Conservation (phyloP, 2,329 filamentous ascomycete species). For the Monilinia fructicola region DNA sequence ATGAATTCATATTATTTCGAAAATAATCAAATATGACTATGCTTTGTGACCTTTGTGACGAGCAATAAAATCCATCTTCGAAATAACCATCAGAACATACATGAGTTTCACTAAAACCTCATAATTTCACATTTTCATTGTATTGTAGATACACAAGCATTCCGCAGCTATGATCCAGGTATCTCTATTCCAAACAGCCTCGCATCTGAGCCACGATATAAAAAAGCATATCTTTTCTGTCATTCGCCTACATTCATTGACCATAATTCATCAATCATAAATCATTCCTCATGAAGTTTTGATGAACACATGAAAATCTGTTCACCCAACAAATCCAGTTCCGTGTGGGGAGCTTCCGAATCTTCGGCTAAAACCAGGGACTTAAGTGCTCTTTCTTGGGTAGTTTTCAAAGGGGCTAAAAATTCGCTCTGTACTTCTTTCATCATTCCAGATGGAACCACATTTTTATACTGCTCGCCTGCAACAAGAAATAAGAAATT, state of each 20-base stretch:
- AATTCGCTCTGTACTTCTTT: constrained; percentile 59
- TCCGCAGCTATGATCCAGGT: background rate
- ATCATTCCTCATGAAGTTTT: constrained; percentile 28
- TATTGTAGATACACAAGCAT: background rate
- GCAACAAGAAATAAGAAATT: constrained; percentile 62
- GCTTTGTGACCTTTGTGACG: background rate
- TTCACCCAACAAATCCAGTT: constrained; percentile 37
- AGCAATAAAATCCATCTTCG: background rate
- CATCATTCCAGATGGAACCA: constrained; percentile 57
- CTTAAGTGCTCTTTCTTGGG: constrained; percentile 41
- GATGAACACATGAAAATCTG: constrained; percentile 30
- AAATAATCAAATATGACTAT: background rate
- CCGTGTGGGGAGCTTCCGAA: constrained; percentile 23
- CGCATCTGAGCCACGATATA: background rate
- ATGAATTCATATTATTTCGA: background rate
- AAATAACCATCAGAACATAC: background rate
- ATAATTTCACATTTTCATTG: background rate
- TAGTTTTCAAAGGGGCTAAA: constrained; percentile 52
- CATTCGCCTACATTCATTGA: background rate
- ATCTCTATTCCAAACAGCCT: constrained; percentile 3
- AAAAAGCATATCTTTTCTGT: background rate
- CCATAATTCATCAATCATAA: constrained; percentile 12
- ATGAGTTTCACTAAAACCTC: background rate
- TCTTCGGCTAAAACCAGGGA: constrained; percentile 17
- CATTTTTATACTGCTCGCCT: constrained; percentile 46